Conservation (phyloP, 1,284 basidiomycete genomes). For the Abortiporus biennis region DNA sequence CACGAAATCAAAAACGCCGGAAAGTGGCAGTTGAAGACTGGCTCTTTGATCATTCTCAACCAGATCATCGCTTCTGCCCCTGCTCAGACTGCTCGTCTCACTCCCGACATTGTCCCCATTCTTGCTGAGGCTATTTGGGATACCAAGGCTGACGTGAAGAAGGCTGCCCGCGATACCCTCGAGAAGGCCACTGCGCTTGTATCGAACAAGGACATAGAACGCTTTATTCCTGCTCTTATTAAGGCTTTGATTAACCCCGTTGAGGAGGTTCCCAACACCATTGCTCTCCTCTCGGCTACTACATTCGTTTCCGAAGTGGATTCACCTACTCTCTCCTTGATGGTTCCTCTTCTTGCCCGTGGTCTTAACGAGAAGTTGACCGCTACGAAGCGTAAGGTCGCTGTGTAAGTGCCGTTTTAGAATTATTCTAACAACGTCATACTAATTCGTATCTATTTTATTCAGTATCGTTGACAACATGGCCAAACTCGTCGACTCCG, state of each 20-base stretch:
- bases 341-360: constrained; percentile 96
- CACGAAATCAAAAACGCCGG: constrained; percentile 94
- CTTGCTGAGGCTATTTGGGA: constrained; percentile 98
- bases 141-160: constrained; percentile 99
- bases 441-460: constrained; percentile 12
- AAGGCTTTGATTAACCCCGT: constrained; percentile 98
- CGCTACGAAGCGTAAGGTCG: constrained; percentile 94
- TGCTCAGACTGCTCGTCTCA: constrained; percentile 82
- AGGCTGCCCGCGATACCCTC: constrained; percentile 92
- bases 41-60: constrained; percentile 81
- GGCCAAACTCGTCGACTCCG: constrained; percentile 96
- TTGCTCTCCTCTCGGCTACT: constrained; percentile 95
- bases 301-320: constrained; percentile 99
- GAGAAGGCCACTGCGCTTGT: constrained; percentile 91
- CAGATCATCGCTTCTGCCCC: constrained; percentile 87
- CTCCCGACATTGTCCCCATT: constrained; percentile 95
- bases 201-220: constrained; percentile 99
- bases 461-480: constrained; percentile 93
- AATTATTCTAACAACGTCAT: no score
- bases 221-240: constrained; percentile 96
- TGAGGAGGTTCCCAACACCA: constrained; percentile 97
- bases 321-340: constrained; percentile 96
- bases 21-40: constrained; percentile 99
- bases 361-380: constrained; percentile 95
- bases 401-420: constrained; percentile 73